These are phyloP conservation scores for Ophiostoma montium DNA, from an alignment of 2,329 filamentous ascomycete species.

Conservation along the genomic window DNA sequence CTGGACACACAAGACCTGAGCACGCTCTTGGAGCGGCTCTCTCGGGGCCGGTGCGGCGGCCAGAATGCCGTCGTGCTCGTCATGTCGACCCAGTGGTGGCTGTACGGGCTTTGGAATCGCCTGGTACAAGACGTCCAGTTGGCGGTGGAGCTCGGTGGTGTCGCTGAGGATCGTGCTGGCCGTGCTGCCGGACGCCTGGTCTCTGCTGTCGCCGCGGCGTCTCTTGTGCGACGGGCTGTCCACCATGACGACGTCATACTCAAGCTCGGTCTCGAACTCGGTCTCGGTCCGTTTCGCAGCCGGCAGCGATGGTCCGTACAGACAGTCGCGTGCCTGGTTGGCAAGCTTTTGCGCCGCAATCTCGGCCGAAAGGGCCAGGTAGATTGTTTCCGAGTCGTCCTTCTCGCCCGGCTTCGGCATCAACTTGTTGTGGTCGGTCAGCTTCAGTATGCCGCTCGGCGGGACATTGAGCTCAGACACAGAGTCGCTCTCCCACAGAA, in stretches of 20 bases:
- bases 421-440: slow-evolving; percentile 23
- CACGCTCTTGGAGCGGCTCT: slow-evolving; percentile 34
- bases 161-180: slow-evolving; percentile 19
- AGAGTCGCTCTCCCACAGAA: slow-evolving; percentile 62
- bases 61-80: neutral
- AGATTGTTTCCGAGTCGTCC: slow-evolving; percentile 22
- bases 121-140: slow-evolving; percentile 25
- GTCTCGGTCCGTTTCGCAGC: no score
- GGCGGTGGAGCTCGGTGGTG: slow-evolving; percentile 24
- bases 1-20: slow-evolving; percentile 54
- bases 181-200: slow-evolving; percentile 6
- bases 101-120: slow-evolving; percentile 18
- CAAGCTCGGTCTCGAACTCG: no score
- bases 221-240: neutral
- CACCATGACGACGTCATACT: neutral
- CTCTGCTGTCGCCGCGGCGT: neutral
- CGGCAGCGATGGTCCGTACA: slow-evolving; percentile 19
- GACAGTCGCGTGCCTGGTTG: slow-evolving; percentile 27
- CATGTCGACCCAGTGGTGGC: neutral
- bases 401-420: slow-evolving; percentile 21
- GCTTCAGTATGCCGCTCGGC: slow-evolving; percentile 24
- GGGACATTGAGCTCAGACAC: slow-evolving; percentile 44
- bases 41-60: neutral
- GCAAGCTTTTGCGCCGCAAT: slow-evolving; percentile 27
- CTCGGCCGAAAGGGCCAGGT: slow-evolving; percentile 28